These are phyloP conservation scores for Nannochloropsis gaditana DNA, from an alignment of 108 stramenopile species.

Conservation along the genomic window DNA sequence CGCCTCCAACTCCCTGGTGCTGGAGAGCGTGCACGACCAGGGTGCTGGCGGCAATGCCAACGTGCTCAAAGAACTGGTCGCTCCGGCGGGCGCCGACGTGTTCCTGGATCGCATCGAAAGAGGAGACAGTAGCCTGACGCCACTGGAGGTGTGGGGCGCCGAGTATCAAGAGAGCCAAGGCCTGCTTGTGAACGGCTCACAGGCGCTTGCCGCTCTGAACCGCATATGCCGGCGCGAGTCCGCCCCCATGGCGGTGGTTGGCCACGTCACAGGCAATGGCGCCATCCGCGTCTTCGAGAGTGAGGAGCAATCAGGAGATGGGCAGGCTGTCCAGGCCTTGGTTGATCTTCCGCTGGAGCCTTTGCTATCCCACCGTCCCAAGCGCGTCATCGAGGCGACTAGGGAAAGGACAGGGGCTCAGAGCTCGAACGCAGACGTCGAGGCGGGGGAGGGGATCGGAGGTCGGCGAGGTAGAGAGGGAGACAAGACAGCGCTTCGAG, in stretches of 20 bases:
- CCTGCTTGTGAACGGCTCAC: background rate
- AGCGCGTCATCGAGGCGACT: background rate
- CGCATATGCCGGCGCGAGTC: background rate
- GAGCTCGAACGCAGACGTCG: background rate
- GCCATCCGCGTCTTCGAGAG: background rate
- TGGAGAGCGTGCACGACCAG: constrained; percentile 7
- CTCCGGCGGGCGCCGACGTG: background rate
- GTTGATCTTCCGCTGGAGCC: constrained; percentile 11
- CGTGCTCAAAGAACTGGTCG: constrained; percentile 21
- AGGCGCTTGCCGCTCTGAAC: background rate
- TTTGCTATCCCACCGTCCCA: background rate
- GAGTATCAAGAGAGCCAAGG: constrained; percentile 21
- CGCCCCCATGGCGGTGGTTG: background rate
- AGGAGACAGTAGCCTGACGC: background rate
- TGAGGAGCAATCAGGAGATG: background rate
- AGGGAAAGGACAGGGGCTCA: background rate
- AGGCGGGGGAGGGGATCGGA: background rate
- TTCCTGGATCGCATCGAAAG: background rate
- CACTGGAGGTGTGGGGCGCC: constrained; percentile 11
- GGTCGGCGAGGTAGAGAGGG: background rate
- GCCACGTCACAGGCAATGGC: background rate
- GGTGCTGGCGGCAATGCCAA: constrained; percentile 26
- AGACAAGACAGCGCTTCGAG: constrained; percentile 31
- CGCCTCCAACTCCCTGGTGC: background rate
- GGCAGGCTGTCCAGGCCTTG: background rate